phyloP scores from a whole-genome alignment of 1,284 basidiomycete species.

The Pseudomicrostroma phylloplanum region DNA sequence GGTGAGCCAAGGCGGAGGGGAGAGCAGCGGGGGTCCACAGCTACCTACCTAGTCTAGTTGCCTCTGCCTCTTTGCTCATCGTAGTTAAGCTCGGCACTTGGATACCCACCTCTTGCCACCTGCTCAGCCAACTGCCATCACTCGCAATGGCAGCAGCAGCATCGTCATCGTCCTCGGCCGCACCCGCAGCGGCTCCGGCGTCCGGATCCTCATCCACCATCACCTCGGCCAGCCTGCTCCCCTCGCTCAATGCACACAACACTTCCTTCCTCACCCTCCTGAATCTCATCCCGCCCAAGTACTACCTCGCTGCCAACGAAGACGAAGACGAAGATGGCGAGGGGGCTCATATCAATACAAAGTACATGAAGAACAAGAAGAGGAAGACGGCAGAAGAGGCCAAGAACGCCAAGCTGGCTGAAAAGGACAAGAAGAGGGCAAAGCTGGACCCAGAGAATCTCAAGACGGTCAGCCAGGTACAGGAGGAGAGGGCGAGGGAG shows the following conservation, averaged over 20 bases:
- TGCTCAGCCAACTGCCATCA: too few relatives aligned
- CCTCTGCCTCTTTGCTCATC: too few relatives aligned
- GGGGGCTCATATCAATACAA: constrained; percentile 18
- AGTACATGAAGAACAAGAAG: constrained; percentile 49
- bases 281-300: constrained; percentile 41
- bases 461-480: constrained; percentile 33
- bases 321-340: constrained; percentile 21
- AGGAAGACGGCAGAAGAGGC: constrained; percentile 37
- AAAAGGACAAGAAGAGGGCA: constrained; percentile 39
- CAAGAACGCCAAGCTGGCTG: constrained; percentile 30
- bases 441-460: constrained; percentile 44
- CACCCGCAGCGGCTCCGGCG: neutral
- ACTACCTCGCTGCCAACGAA: constrained; percentile 37
- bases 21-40: too few relatives aligned
- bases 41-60: too few relatives aligned
- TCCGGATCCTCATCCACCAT: neutral
- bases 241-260: constrained; percentile 31
- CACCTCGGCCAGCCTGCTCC: neutral
- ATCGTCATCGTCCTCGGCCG: neutral
- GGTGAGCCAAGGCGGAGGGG: too few relatives aligned
- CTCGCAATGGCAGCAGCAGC: neutral
- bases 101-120: too few relatives aligned
- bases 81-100: too few relatives aligned
- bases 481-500: constrained; percentile 30
- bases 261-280: constrained; percentile 36